Evolutionary conservation across 2,329 filamentous ascomycete species (phyloP).

Genomic region (Coniella lustricola): DNA sequence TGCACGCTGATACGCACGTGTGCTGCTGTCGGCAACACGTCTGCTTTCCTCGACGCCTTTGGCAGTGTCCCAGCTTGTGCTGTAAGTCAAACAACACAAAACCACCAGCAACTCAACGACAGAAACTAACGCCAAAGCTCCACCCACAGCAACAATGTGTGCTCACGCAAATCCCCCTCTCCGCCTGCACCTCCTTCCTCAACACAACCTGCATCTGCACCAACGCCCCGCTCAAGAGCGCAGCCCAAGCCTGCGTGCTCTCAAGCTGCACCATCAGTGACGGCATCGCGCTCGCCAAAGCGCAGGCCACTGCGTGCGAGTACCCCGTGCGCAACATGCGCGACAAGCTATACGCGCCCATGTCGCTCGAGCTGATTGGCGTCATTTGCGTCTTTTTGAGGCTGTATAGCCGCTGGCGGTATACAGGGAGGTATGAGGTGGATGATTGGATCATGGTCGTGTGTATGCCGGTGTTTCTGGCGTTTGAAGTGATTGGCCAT

Average conservation of each 20-base stretch:
- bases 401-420: constrained; percentile 30
- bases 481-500: constrained; percentile 27
- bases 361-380: constrained; percentile 31
- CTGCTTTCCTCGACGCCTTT: constrained; percentile 8
- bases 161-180: constrained; percentile 18
- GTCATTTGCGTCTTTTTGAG: constrained; percentile 28
- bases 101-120: too few relatives aligned
- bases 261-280: constrained; percentile 22
- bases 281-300: constrained; percentile 24
- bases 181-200: constrained; percentile 19
- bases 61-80: constrained; percentile 2
- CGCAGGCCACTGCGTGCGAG: constrained; percentile 28
- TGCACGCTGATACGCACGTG: background rate
- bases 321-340: constrained; percentile 25
- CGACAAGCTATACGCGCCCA: constrained; percentile 25
- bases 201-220: constrained; percentile 26
- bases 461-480: constrained; percentile 20
- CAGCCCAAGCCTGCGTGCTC: constrained; percentile 21
- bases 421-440: constrained; percentile 23
- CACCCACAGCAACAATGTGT: constrained; percentile 22
- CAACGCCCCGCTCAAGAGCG: constrained; percentile 17
- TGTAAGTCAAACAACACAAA: too few relatives aligned
- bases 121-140: too few relatives aligned
- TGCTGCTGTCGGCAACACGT: constrained; percentile 1
- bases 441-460: constrained; percentile 34